Base-by-base conservation (phyloP, 805 yeast species). In the Clavispora vitiphila region DNA sequence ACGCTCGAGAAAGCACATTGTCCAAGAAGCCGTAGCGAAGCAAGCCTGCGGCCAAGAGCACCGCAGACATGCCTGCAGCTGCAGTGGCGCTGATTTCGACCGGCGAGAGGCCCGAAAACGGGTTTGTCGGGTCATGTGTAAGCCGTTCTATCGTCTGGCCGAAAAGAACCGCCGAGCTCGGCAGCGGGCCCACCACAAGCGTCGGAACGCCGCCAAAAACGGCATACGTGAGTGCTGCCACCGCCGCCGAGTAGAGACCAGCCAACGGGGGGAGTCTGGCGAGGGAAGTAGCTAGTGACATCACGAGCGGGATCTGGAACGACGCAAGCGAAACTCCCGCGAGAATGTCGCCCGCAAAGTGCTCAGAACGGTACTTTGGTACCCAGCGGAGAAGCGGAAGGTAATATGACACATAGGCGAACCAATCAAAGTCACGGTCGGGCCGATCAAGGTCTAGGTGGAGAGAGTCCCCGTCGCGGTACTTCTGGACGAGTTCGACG, bases 171-270 rank as follows among this genome's bases (percentile, higher is more conserved):
- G 95, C 86, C 8, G 87, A 80, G 0, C 96, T 90, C 15, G 91
- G 90, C 60, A 89, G 95, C 1, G 96, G 96, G 0, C 96, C 96
- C 15, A 89, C 95, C 30, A 88, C 80, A 83, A 89, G 78, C 44
- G 82, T 83, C 0, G 96, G 96, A 1, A 88, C 95, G 0, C 93
- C 77, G 0, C 96, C 96, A 44, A 88, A 70, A 3, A 88, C 46
- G 6, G 87, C 73, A 57, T 89, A 89, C 7, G 86, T 64, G n/a
- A 83, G 64, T 0, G 96, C 95, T 0, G 93, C 87, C 3, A 85
- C 69, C 1, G 86, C 81, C 37, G 88, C 71, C 0, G 89, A 86
- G 49, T 81, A 76, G 8, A 90, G 67, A 0, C 96, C 96, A 49
- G 84, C 78, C 2, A 83, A 61, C 0, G 96, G 86, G 9, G 93